Base-by-base conservation (phyloP, 306 rosid genomes). In the Castanea crenata region DNA sequence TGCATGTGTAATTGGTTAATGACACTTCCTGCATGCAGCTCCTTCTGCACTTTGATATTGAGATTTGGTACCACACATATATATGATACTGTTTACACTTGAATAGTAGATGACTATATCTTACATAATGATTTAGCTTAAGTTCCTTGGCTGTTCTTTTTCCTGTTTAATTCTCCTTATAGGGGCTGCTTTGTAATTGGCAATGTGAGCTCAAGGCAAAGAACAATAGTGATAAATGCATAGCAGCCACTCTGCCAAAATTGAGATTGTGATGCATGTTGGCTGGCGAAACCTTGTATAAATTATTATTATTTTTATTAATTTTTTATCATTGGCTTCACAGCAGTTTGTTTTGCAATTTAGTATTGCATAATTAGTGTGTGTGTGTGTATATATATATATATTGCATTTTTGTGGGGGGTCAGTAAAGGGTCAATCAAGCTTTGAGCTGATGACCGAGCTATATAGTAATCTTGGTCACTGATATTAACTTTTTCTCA, bases 11-110 rank as follows among this genome's bases (percentile, higher is more conserved):
- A 83, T 25, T 79, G 81, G 85, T 82, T 79, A 65, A 74, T 41
- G 73, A 77, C 76, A 64, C 71, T 87, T 70, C 82, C 34, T 84
- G 70, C 85, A 89, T 81, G 77, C 87, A 80, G 68, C 63, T 63
- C 78, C 41, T 80, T 85, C 78, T 90, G 92, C 87, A 90, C 70
- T 84, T 90, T 74, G 76, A 64, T 80, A 68, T 76, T 80, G 83
- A 78, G 89, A 74, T 83, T 79, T 81, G 82, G 80, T 83, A 79
- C 86, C 58, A 81, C 82, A 85, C 16, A 49, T 49, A 12, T 49
- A 85, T 77, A 78, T 78, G 88, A 73, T 78, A 55, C 80, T 70
- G 56, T 88, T 78, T 74, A 80, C 86, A 78, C 76, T 78, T 82
- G 78, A 83, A 74, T 82, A 78, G 79, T 83, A 41, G 74, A 80